These are phyloP conservation scores for Ophiostoma triangulosporum DNA, from an alignment of 2,329 filamentous ascomycete genomes.

Conservation along the genomic window DNA sequence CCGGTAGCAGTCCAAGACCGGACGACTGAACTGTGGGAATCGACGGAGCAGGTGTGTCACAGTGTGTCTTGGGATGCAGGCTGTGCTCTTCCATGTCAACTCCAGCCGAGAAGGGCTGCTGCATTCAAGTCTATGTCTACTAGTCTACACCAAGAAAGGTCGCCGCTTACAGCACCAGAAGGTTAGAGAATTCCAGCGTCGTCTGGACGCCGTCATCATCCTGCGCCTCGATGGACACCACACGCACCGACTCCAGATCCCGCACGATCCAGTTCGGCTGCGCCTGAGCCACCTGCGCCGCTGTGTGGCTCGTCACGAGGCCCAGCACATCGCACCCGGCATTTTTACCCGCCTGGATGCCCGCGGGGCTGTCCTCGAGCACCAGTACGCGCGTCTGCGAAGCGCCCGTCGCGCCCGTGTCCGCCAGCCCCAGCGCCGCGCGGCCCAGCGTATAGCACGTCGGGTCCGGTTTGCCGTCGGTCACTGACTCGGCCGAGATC, in stretches of 20 bases:
- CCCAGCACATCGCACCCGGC: constrained; percentile 77
- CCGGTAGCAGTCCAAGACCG: not conserved
- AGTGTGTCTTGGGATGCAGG: too few species aligned
- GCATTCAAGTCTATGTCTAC: not conserved
- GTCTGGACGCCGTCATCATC: constrained; percentile 24
- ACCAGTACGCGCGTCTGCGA: constrained; percentile 45
- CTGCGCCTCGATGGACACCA: constrained; percentile 45
- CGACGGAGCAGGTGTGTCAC: not conserved
- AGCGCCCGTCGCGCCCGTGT: constrained; percentile 12
- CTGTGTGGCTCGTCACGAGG: constrained; percentile 70
- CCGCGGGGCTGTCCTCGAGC: constrained; percentile 79
- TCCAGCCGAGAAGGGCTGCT: not conserved
- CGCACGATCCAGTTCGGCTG: constrained; percentile 79
- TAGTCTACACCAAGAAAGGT: not conserved
- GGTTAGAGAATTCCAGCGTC: constrained; percentile 53
- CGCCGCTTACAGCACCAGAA: constrained; percentile 20
- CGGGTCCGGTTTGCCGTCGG: constrained; percentile 65
- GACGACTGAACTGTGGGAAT: not conserved
- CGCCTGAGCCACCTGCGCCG: constrained; percentile 56
- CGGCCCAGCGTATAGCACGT: constrained; percentile 58
- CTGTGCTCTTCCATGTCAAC: not conserved
- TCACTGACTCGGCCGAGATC: constrained; percentile 63
- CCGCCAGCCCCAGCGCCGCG: constrained; percentile 42
- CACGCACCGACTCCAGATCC: constrained; percentile 60
- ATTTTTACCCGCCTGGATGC: constrained; percentile 68